phyloP scores from a whole-genome alignment of 2,329 filamentous ascomycete genomes.

The Simplicillium sp. region DNA sequence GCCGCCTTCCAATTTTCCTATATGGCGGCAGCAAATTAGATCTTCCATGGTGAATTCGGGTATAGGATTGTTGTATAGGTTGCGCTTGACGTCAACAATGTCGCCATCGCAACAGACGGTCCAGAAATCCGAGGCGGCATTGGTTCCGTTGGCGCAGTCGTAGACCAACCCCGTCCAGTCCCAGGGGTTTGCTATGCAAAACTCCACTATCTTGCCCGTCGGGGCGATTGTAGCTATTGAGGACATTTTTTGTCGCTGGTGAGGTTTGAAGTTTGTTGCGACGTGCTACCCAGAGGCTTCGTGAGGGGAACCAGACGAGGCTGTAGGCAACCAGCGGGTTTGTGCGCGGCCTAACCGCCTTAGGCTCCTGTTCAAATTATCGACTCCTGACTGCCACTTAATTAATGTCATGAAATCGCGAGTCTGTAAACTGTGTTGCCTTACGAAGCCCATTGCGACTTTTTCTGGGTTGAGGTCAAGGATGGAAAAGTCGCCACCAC shows the following conservation, averaged over 20 bases:
- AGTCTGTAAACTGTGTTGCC: too few species aligned
- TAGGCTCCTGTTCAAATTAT: too few species aligned
- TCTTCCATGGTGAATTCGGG: slow-evolving; percentile 1
- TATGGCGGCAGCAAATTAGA: slow-evolving; percentile 2
- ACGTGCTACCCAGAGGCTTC: too few species aligned
- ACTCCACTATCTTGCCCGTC: not conserved
- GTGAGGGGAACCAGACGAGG: too few species aligned
- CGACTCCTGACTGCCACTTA: too few species aligned
- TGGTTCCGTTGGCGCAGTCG: not conserved
- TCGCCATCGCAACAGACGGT: slow-evolving; percentile 2
- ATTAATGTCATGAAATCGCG: too few species aligned
- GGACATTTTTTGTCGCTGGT: not conserved
- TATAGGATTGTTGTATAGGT: not conserved
- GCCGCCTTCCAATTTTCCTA: slow-evolving; percentile 1
- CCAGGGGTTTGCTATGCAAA: not conserved
- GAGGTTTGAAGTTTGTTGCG: too few species aligned
- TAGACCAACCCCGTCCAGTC: not conserved
- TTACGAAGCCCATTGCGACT: too few species aligned
- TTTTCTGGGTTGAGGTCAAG: not conserved
- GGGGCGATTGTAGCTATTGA: not conserved
- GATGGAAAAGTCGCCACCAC: not conserved
- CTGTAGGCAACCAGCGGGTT: too few species aligned
- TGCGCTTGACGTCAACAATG: slow-evolving; percentile 1
- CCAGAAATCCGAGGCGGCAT: not conserved
- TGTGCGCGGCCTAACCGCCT: too few species aligned